These are phyloP conservation scores for Brassica carinata DNA, from an alignment of 345 rosid species.

Conservation along the genomic window DNA sequence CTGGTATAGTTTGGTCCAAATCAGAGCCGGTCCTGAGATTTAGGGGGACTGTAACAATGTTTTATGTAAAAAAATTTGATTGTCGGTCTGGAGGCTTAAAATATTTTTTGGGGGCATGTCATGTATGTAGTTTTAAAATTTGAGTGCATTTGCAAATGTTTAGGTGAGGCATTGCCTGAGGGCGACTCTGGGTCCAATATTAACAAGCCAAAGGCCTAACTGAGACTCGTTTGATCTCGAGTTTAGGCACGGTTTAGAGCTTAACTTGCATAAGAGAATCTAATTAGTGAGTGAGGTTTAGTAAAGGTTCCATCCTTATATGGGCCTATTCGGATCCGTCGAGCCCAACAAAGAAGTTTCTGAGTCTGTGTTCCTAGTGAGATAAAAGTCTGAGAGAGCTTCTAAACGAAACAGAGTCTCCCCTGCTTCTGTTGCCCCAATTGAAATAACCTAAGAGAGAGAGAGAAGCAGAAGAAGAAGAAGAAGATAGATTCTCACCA, in stretches of 20 bases:
- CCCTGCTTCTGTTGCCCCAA: constrained; percentile 5
- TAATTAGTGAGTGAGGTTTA: not conserved
- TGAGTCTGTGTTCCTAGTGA: too few species aligned
- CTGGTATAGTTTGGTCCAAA: not conserved
- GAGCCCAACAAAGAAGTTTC: constrained; percentile 18
- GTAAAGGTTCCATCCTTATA: not conserved
- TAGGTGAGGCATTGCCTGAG: too few species aligned
- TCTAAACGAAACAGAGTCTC: constrained; percentile 13
- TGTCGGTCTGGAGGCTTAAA: too few species aligned
- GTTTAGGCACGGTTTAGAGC: not conserved
- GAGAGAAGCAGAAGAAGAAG: too few species aligned
- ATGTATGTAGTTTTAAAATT: too few species aligned
- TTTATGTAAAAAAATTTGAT: too few species aligned
- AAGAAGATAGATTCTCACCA: constrained; percentile 4
- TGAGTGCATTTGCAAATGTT: too few species aligned
- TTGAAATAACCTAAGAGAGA: constrained; percentile 10
- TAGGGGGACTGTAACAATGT: too few species aligned
- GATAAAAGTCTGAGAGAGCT: not conserved
- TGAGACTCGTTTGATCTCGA: not conserved
- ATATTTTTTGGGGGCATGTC: too few species aligned
- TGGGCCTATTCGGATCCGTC: too few species aligned
- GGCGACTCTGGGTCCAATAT: not conserved
- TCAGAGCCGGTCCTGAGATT: too few species aligned
- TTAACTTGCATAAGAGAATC: not conserved
- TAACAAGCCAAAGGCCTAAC: not conserved